Evolutionary conservation across 177 flowering plant species (phyloP).

Genomic region (Vitis hybrid): DNA sequence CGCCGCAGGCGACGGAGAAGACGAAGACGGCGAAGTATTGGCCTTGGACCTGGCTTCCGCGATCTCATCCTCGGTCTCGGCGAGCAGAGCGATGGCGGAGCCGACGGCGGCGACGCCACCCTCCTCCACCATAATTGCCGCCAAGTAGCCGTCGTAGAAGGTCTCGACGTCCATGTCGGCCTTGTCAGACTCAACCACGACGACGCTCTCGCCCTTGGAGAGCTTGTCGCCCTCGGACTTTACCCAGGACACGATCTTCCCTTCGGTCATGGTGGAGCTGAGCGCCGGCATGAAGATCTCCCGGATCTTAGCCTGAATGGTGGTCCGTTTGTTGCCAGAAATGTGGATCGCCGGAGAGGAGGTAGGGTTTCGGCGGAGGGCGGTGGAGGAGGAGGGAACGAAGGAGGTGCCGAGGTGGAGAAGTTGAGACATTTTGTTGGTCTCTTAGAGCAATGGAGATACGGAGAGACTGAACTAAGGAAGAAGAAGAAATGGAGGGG

Average conservation of each 20-base stretch:
- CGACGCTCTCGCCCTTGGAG: constrained; percentile 87
- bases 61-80: constrained; percentile 86
- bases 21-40: constrained; percentile 7
- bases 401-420: constrained; percentile 46
- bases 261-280: constrained; percentile 98
- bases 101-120: constrained; percentile 94
- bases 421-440: constrained; percentile 40
- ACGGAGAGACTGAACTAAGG: background rate
- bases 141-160: constrained; percentile 88
- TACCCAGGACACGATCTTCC: constrained; percentile 89
- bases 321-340: constrained; percentile 7
- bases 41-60: constrained; percentile 65
- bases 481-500: background rate
- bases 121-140: constrained; percentile 88
- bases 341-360: background rate
- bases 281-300: constrained; percentile 99
- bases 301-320: constrained; percentile 73
- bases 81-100: constrained; percentile 82
- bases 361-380: constrained; percentile 24
- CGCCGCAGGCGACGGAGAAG: constrained; percentile 19
- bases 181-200: constrained; percentile 94
- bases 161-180: constrained; percentile 99
- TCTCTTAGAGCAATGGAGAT: too few relatives aligned
- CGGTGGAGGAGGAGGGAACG: constrained; percentile 26
- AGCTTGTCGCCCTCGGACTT: constrained; percentile 94